Conservation (phyloP, 768 basidiomycete species). For the Boletus vinaceobasis region DNA sequence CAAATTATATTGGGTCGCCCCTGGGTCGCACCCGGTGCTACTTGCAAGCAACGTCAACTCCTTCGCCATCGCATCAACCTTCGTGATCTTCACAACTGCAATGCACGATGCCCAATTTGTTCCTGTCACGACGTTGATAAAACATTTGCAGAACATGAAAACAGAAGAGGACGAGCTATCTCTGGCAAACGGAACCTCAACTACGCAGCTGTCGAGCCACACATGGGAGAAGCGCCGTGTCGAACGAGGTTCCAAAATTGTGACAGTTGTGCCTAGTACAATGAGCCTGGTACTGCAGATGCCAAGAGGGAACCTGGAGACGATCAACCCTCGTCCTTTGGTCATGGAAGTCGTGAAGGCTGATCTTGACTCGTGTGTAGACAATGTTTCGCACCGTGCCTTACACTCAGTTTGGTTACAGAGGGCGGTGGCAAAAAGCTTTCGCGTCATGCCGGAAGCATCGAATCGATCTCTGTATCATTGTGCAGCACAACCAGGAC, state of each 20-base stretch:
- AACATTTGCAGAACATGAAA: constrained; percentile 15
- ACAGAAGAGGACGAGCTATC: constrained; percentile 17
- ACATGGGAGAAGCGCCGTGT: constrained; percentile 73
- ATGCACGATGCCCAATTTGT: constrained; percentile 78
- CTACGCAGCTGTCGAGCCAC: constrained; percentile 8
- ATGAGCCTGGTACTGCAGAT: constrained; percentile 95
- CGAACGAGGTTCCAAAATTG: constrained; percentile 87
- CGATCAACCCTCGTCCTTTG: constrained; percentile 87
- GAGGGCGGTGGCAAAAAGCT: constrained; percentile 78
- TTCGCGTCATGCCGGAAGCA: constrained; percentile 92
- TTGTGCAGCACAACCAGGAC: constrained; percentile 78
- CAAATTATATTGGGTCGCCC: constrained; percentile 54
- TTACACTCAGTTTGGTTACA: constrained; percentile 26
- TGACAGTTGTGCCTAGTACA: constrained; percentile 78
- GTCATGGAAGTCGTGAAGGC: constrained; percentile 81
- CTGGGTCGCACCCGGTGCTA: constrained; percentile 25
- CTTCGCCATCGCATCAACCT: constrained; percentile 67
- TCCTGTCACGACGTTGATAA: constrained; percentile 33
- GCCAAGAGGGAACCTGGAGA: constrained; percentile 97
- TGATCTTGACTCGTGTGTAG: constrained; percentile 59
- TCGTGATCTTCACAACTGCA: constrained; percentile 81
- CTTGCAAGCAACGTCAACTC: constrained; percentile 64
- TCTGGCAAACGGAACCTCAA: constrained; percentile 21
- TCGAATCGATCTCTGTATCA: constrained; percentile 82
- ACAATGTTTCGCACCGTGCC: not conserved